Base-by-base conservation (phyloP, 164 flowering plant genomes). In the Berberis thunbergii region DNA sequence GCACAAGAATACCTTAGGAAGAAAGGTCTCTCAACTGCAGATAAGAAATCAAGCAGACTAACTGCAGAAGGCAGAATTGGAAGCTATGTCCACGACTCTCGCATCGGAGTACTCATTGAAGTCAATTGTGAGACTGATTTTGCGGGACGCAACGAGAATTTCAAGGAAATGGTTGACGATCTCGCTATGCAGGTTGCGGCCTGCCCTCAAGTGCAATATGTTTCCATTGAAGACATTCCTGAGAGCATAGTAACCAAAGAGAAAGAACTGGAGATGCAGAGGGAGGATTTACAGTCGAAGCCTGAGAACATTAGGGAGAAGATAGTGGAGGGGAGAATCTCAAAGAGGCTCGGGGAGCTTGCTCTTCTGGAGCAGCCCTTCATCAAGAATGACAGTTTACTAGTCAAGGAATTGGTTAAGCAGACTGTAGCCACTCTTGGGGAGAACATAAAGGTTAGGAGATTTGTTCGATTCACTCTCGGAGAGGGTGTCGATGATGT, bases 141-240 rank as follows among this genome's bases (percentile, higher is more conserved):
- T 76, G 99, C 91, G 56, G 96, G 86, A 26, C 79, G 97, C 63
- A 80, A 90, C 70, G 95, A 86, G 64, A 81, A 81, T 26, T 95
- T 91, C 86, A 86, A 87, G 69, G 93, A 87, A 73, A 64, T 95
- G 74, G 97, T 87, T 9, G 92, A 89, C 65, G 99, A 95, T 74
- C 84, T 95, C 3, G 99, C 99, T 46, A 94, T 94, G 99, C 99
- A 94, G 72, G 96, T 86, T 13, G 97, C 78, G 45, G 99, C 99
- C 54, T 83, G 86, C 74, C 96, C 97, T 54, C 88, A 81, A 60
- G 97, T 94, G 65, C 78, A 82, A 61, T 83, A 62, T 70, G 96
- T 87, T 6, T 87, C 97, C 2, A 64, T 86, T 39, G 99, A 94
- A 59, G 97, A 94, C 3, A 76, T 94, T 49, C 83, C 91, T 1